These are phyloP conservation scores for Xerocomus spinulosus DNA, from an alignment of 768 basidiomycete species.

Conservation along the genomic window DNA sequence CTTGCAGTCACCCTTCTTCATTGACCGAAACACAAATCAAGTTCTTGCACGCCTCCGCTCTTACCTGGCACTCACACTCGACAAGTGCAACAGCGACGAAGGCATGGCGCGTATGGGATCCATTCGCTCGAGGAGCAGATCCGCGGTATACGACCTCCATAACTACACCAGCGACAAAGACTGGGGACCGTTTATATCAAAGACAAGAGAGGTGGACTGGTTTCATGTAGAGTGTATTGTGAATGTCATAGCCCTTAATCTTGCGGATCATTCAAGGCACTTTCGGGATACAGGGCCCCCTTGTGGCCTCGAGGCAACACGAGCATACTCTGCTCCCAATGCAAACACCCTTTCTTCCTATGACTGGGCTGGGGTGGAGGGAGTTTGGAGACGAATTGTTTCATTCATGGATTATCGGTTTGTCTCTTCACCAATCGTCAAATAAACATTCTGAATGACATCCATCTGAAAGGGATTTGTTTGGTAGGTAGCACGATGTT, in stretches of 20 bases:
- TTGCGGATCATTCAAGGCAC: constrained; percentile 40
- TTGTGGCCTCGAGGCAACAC: constrained; percentile 45
- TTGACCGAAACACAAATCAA: constrained; percentile 20
- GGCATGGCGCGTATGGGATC: constrained; percentile 22
- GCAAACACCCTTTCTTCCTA: constrained; percentile 25
- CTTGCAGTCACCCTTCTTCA: constrained; percentile 32
- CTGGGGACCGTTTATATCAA: constrained; percentile 51
- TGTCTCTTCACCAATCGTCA: constrained; percentile 1
- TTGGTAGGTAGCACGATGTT: constrained; percentile 13
- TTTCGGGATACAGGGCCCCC: constrained; percentile 43
- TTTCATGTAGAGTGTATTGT: constrained; percentile 47
- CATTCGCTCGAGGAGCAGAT: constrained; percentile 46
- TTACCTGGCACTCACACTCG: constrained; percentile 44
- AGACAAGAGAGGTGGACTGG: constrained; percentile 51
- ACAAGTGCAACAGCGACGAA: constrained; percentile 28
- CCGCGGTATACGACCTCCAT: constrained; percentile 55
- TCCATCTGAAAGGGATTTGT: constrained; percentile 18
- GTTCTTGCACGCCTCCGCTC: constrained; percentile 44
- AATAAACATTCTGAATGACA: constrained; percentile 32
- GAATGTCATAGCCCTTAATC: constrained; percentile 49
- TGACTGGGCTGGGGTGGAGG: constrained; percentile 77
- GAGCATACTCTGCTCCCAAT: constrained; percentile 53
- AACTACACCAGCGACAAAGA: constrained; percentile 47
- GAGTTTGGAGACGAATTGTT: constrained; percentile 69
- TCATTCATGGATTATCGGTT: constrained; percentile 71